phyloP scores from a whole-genome alignment of 371 early-diverging fungal species.

The Mortierella sp. region DNA sequence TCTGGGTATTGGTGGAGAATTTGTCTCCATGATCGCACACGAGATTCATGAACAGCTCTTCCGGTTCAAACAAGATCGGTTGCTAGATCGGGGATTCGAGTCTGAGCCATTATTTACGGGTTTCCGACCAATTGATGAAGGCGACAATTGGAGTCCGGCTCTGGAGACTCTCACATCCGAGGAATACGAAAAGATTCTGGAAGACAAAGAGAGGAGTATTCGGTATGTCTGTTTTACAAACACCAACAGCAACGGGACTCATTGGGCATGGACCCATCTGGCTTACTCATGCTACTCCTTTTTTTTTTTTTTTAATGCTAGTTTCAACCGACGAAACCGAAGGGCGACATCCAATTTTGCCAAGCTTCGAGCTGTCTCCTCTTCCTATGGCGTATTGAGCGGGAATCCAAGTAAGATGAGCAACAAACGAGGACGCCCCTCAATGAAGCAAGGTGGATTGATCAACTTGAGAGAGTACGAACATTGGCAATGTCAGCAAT shows the following conservation, averaged over 20 bases:
- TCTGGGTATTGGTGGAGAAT: conserved; percentile 92
- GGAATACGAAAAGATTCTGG: conserved; percentile 81
- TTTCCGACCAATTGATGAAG: conserved; percentile 74
- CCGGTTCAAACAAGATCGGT: conserved; percentile 72
- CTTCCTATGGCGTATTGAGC: conserved; percentile 7
- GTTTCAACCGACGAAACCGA: conserved; percentile 53
- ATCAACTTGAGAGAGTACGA: conserved; percentile 28
- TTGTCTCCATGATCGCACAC: conserved; percentile 85
- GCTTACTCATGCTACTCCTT: conserved; percentile 5
- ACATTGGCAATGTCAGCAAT: conserved; percentile 46
- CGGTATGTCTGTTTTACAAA: conserved; percentile 60
- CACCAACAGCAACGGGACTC: too few relatives aligned
- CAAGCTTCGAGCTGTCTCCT: conserved; percentile 25
- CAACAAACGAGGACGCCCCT: conserved; percentile 26
- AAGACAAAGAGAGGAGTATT: conserved; percentile 84
- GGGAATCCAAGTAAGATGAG: conserved; percentile 13
- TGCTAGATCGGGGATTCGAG: conserved; percentile 58
- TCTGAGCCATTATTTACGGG: conserved; percentile 61
- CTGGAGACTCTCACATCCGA: conserved; percentile 82
- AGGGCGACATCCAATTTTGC: conserved; percentile 45
- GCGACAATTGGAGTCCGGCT: conserved; percentile 83
- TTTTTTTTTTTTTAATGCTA: conserved; percentile 1
- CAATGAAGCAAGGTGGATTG: neutral
- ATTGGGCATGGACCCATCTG: too few relatives aligned
- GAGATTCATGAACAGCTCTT: conserved; percentile 90